Evolutionary conservation across 257 asterid genomes (phyloP).

Genomic region (Cynanchum wilfordii): DNA sequence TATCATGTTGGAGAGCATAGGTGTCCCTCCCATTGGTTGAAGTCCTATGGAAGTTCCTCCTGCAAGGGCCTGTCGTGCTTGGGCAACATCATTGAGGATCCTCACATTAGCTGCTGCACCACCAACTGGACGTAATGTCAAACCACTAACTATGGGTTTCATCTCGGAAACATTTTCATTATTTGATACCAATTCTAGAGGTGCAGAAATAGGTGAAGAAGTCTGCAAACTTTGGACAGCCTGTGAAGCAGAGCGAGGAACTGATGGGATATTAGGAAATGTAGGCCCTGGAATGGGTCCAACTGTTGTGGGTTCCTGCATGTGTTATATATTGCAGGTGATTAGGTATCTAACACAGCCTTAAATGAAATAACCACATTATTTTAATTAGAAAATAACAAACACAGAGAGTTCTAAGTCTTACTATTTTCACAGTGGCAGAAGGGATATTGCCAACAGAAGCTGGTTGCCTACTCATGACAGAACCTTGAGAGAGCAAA

Average conservation of each 20-base stretch:
- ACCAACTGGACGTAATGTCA: constrained; percentile 59
- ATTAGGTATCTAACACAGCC: constrained; percentile 8
- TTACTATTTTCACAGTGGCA: constrained; percentile 87
- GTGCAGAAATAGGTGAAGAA: constrained; percentile 74
- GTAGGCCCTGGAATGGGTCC: constrained; percentile 58
- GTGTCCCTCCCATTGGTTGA: constrained; percentile 64
- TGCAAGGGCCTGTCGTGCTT: constrained; percentile 75
- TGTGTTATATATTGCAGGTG: constrained; percentile 18
- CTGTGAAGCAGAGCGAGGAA: constrained; percentile 70
- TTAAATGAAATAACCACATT: constrained; percentile 1
- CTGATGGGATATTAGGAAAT: constrained; percentile 61
- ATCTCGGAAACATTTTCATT: constrained; percentile 60
- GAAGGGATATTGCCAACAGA: constrained; percentile 57
- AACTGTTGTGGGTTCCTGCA: constrained; percentile 78
- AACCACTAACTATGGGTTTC: constrained; percentile 56
- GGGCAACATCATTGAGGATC: constrained; percentile 82
- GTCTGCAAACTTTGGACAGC: constrained; percentile 60
- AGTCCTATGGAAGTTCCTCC: constrained; percentile 73
- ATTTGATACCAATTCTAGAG: constrained; percentile 57
- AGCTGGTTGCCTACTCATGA: constrained; percentile 51
- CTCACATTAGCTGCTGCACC: constrained; percentile 82
- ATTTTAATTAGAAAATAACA: constrained; percentile 4
- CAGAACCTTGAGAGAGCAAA: constrained; percentile 57
- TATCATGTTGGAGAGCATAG: constrained; percentile 82
- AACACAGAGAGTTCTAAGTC: constrained; percentile 19